Evolutionary conservation across 1,139 yeast species (phyloP).

Genomic region (Saccharomycopsis hybrid): DNA sequence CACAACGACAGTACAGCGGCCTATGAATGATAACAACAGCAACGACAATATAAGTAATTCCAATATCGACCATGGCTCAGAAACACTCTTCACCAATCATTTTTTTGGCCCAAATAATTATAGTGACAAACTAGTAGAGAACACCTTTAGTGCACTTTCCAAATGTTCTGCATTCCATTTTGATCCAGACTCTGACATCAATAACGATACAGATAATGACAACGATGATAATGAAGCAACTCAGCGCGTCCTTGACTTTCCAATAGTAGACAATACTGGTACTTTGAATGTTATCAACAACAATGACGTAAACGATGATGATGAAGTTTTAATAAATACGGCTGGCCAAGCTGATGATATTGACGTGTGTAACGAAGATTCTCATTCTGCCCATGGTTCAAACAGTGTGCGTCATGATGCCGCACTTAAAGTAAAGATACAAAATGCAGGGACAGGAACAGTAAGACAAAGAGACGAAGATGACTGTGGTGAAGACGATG

Average conservation of each 20-base stretch:
- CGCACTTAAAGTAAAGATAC: slow-evolving; percentile 8
- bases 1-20: too few species aligned
- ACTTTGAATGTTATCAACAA: too few species aligned
- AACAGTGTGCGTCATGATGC: not conserved
- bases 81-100: not conserved
- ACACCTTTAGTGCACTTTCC: slow-evolving; percentile 25
- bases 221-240: not conserved
- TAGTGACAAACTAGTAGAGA: slow-evolving; percentile 27
- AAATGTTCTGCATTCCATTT: slow-evolving; percentile 23
- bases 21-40: too few species aligned
- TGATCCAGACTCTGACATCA: slow-evolving; percentile 15
- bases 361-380: not conserved
- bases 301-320: too few species aligned
- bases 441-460: not conserved
- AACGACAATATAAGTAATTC: too few species aligned
- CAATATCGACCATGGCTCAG: too few species aligned
- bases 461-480: not conserved
- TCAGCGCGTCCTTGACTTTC: slow-evolving; percentile 5
- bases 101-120: not conserved
- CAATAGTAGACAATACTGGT: slow-evolving; percentile 1
- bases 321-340: slow-evolving; percentile 3
- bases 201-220: not conserved
- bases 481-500: slow-evolving; percentile 1
- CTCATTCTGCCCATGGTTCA: not conserved
- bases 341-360: slow-evolving; percentile 16